Evolutionary conservation across 441 rosid species (phyloP), one percentile per base, ranked within the genome.

Genomic region (Populus hybrid): DNA sequence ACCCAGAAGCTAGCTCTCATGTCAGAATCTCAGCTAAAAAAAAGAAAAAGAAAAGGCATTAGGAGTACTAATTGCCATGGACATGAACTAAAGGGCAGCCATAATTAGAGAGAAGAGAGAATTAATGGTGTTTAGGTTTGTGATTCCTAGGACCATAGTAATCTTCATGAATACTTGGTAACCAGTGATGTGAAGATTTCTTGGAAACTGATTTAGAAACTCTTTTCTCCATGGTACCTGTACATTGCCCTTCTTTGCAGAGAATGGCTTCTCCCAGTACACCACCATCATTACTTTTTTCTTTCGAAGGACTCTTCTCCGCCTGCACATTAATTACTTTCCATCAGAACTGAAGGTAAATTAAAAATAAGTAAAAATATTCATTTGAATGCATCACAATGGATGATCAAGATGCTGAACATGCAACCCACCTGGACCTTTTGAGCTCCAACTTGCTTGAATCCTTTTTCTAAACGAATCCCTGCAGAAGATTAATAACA

Each of bases 81-180:
- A 40, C 50, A 10, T 40, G 50, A 10, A 10, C 10, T 36, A 8
- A 36, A 36, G 9, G 40, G 2, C 40, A 36, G 40, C 2, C 40
- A 36, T 36, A 36, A 36, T 36, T 36, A 36, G 50, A 40, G 50
- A 40, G 50, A 40, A 42, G 0, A 67, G 8, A 16, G 36, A 29
- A 64, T 76, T 84, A 88, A 79, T 92, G 93, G 85, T 92, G 97
- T 45, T 79, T 88, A 73, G 93, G 89, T 81, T 74, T 85, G 83
- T 89, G 93, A 23, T 76, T 77, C 71, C 88, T 87, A 78, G 94
- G 92, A 69, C 92, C 92, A 77, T 74, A 78, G 67, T 90, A 88
- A 82, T 92, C 91, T 86, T 90, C 92, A 24, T 92, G 90, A 72
- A 90, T 79, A 82, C 80, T 84, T 63, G 91, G 97, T 74, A 87